Percentiles rank a stretch among this genome's conserved stretches.
Evolutionary conservation across 371 early-diverging fungal genomes (phyloP).

Genomic region (Mucor racemosus): DNA sequence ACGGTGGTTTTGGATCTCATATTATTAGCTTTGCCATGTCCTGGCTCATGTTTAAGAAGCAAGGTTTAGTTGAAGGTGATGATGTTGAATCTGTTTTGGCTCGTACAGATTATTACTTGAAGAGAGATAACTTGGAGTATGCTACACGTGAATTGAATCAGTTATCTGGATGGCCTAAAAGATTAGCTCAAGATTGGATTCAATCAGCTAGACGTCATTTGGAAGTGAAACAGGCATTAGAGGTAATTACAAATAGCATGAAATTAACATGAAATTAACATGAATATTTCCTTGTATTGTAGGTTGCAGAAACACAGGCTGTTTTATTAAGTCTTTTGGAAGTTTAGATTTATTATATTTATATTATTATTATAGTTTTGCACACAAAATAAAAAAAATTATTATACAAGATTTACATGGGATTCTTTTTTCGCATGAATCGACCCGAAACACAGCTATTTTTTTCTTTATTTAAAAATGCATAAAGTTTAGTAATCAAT

Average conservation of each 20-base stretch:
- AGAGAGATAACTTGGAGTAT: constrained; percentile 75
- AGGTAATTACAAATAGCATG: constrained; percentile 47
- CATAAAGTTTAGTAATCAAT: neutral
- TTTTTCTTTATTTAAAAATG: constrained; percentile 4
- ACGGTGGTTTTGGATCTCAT: constrained; percentile 84
- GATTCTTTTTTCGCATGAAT: constrained; percentile 1
- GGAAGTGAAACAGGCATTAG: constrained; percentile 85
- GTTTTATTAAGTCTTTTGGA: constrained; percentile 61
- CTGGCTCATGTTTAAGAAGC: constrained; percentile 76
- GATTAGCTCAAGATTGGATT: constrained; percentile 87
- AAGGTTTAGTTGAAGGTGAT: constrained; percentile 82
- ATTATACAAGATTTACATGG: neutral
- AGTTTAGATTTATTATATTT: constrained; percentile 31
- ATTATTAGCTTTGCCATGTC: constrained; percentile 72
- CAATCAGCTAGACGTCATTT: constrained; percentile 75
- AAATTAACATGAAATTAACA: neutral
- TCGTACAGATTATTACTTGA: constrained; percentile 74
- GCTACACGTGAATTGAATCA: constrained; percentile 91
- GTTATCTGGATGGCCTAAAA: constrained; percentile 87
- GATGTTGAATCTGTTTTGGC: constrained; percentile 86
- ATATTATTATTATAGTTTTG: constrained; percentile 2
- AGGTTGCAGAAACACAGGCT: constrained; percentile 69
- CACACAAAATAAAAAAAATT: constrained; percentile 4
- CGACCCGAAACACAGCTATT: constrained; percentile 5
- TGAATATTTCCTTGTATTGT: neutral